phyloP scores from a whole-genome alignment of 75 land plant species.

The Isoetes taiwanensis region DNA sequence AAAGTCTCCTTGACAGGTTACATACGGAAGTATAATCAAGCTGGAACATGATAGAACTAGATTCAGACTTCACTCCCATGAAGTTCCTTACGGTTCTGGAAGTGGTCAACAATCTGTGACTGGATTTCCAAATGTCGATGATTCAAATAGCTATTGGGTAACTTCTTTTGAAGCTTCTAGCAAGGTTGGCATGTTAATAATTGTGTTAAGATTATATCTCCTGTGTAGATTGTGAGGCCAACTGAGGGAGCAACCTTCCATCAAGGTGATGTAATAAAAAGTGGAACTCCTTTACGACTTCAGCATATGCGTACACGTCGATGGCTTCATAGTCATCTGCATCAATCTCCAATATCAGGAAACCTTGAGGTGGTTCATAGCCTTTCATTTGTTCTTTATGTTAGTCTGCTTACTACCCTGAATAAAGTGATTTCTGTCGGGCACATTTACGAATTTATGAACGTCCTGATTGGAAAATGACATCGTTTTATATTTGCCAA shows the following conservation, averaged over 20 bases:
- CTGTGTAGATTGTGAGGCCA: constrained; percentile 69
- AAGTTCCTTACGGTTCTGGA: constrained; percentile 94
- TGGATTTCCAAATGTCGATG: constrained; percentile 73
- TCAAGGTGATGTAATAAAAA: constrained; percentile 65
- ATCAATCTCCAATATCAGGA: constrained; percentile 83
- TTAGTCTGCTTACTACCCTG: not conserved
- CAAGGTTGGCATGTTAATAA: too few species aligned
- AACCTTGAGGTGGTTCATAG: constrained; percentile 59
- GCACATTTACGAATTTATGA: not conserved
- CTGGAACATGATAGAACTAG: constrained; percentile 83
- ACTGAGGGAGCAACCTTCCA: constrained; percentile 41
- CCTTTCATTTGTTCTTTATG: constrained; percentile 7
- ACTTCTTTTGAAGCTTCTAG: too few species aligned
- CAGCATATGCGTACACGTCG: constrained; percentile 88
- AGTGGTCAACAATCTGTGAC: constrained; percentile 98
- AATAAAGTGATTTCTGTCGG: not conserved
- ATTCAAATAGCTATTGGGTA: constrained; percentile 95
- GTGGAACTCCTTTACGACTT: constrained; percentile 56
- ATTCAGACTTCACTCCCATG: constrained; percentile 87
- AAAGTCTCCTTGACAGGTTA: too few species aligned
- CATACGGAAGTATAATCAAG: constrained; percentile 75
- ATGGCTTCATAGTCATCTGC: constrained; percentile 96
- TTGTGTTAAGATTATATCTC: too few species aligned
- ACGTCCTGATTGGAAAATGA: not conserved
- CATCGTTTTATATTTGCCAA: not conserved